A percentile compares a stretch with the other conserved stretches of the same genome.
Evolutionary conservation across 2,329 filamentous ascomycete genomes (phyloP).

Genomic region (Fusarium irregulare): DNA sequence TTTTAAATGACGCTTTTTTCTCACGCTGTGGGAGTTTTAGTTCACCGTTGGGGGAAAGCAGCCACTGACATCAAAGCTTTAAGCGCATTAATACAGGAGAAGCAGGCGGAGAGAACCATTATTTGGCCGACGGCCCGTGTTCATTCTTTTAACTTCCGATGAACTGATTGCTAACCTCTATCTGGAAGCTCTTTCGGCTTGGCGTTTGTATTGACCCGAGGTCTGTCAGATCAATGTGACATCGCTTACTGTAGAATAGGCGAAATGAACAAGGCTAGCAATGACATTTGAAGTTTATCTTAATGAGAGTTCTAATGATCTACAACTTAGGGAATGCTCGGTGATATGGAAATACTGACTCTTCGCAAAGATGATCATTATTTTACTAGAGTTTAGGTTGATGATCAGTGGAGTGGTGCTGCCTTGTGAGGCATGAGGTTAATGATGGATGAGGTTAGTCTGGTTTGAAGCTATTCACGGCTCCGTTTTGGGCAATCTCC

Average conservation of each 20-base stretch:
- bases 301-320: neutral
- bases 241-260: neutral
- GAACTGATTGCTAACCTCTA: constrained; percentile 3
- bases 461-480: neutral
- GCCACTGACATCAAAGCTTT: constrained; percentile 14
- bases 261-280: neutral
- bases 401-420: constrained; percentile 15
- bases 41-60: neutral
- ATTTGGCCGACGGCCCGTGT: constrained; percentile 10
- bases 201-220: neutral
- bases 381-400: neutral
- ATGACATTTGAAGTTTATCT: neutral
- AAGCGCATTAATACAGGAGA: no score
- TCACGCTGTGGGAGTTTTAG: neutral
- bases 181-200: constrained; percentile 14
- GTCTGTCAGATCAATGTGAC: neutral
- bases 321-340: neutral
- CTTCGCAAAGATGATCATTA: neutral
- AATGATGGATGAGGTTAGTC: neutral
- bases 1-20: constrained; percentile 10
- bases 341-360: neutral
- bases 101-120: neutral
- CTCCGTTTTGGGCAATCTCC: constrained; percentile 19
- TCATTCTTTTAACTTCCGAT: neutral
- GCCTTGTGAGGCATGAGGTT: neutral